Evolutionary conservation across 345 rosid genomes (phyloP), one percentile per base, ranked within the genome.

Genomic region (Boechera stricta): DNA sequence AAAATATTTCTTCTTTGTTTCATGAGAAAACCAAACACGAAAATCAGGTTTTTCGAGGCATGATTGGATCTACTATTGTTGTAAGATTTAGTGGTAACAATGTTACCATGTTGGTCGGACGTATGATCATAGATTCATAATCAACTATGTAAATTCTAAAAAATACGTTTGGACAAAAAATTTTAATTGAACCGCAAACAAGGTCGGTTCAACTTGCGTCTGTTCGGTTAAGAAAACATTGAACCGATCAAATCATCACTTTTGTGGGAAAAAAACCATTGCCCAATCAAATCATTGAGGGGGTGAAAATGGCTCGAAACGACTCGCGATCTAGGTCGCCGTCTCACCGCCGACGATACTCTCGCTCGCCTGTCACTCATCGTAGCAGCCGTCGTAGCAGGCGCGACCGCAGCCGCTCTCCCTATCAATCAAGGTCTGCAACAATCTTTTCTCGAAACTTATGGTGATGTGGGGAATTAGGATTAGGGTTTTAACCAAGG

Each of bases 311-410:
- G 92, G 84, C 80, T 38, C 84, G 91, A 79, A 84, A 86, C 81
- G 36, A 85, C 51, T 87, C 94, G 32, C 77, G 83, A 62, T 80
- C 83, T 29, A 82, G 86, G 77, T 89, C 94, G 75, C 94, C 94
- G 70, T 85, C 91, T 69, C 59, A 81, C 81, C 85, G 91, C 67
- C 73, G 91, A 59, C 83, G 89, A 52, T 55, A 76, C 71, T 80
- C 80, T 61, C 83, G 77, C 35, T 80, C 83, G 32, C 80, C 83
- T 21, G 71, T 72, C 9, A 59, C 65, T 29, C 79, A 69, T 3
- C 78, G 67, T 47, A 72, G 81, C 71, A 77, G 85, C 66, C 82
- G 89, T 39, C 83, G 90, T 58, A 73, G 72, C 72, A 79, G 84
- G 33, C 82, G 92, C 10, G 88, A 84, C 55, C 80, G 75, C 4